Base-by-base conservation (phyloP, 1,284 basidiomycete genomes). In the Ustilago cynodontis region DNA sequence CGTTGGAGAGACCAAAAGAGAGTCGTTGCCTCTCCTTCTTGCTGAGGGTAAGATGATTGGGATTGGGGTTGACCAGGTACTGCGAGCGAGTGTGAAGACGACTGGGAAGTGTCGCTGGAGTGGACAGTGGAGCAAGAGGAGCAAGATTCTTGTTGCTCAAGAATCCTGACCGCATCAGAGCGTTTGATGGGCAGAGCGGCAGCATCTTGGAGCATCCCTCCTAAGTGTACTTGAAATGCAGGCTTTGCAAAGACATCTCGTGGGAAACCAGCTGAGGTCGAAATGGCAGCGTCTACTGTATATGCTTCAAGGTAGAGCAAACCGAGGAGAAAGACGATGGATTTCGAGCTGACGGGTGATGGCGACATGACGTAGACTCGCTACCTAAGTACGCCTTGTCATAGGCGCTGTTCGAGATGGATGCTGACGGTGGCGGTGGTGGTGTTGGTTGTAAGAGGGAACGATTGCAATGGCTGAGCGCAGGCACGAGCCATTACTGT, bases 221-320 rank as follows among this genome's bases (percentile, higher is more conserved):
- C 68, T 3, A 60, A 31, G 14, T 43, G 45, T 24, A 75, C 53
- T 14, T 72, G 54, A 24, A 76, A 79, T 5, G 77, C 77, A 0
- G 77, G 77, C 35, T 62, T 65, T 11, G 77, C 69, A 41, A 79
- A 79, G 24, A 79, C 61, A 29, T 79, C 77, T 14, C 64, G 73
- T 1, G 77, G 77, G 16, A 79, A 79, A 26, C 61, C 57, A 10
- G 68, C 57, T 13, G 73, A 65, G 2, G 68, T 65, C 6, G 73
- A 76, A 39, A 71, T 68, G 22, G 61, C 33, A 10, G 73, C 73
- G 18, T 71, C 50, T 24, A 59, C 54, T 6, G 56, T 50, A 18
- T 31, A 50, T 5, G 55, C 64, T 49, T 75, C 67, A 1, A 75
- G 49, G 35, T 63, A 75, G 24, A 70, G 59, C 13, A 75, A 43